Evolutionary conservation across 441 rosid species (phyloP).

Genomic region (Aleurites moluccanus): DNA sequence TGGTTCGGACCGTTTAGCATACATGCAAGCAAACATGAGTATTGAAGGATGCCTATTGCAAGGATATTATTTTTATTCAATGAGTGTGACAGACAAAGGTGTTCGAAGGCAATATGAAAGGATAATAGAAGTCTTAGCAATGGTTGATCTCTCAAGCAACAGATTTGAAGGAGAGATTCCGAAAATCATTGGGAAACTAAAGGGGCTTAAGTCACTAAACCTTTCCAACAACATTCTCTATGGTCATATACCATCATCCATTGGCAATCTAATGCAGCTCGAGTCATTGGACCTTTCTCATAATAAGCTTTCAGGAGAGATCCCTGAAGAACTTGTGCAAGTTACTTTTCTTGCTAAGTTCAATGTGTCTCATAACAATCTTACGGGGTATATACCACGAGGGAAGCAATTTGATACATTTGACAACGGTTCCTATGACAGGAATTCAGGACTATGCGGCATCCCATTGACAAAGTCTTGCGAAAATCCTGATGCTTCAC

Average conservation of each 20-base stretch:
- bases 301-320: constrained; percentile 20
- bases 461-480: background rate
- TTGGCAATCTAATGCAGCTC: constrained; percentile 6
- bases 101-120: constrained; percentile 16
- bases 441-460: constrained; percentile 8
- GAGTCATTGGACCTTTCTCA: background rate
- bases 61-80: constrained; percentile 6
- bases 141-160: constrained; percentile 30
- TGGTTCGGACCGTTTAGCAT: background rate
- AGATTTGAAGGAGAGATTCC: constrained; percentile 34
- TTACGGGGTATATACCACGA: constrained; percentile 34
- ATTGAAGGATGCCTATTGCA: too few relatives aligned
- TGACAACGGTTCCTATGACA: constrained; percentile 18
- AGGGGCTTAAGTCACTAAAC: constrained; percentile 31
- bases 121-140: constrained; percentile 8
- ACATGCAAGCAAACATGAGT: background rate
- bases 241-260: constrained; percentile 22
- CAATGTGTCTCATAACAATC: constrained; percentile 28
- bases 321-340: constrained; percentile 27
- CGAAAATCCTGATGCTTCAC: background rate
- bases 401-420: background rate
- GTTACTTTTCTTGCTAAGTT: constrained; percentile 20
- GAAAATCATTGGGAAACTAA: constrained; percentile 14
- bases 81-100: constrained; percentile 37
- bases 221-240: constrained; percentile 32